Percentiles rank a stretch among this genome's conserved stretches.
These are phyloP conservation scores for Beta vulgaris DNA, from an alignment of 148 eudicot species.

Conservation along the genomic window DNA sequence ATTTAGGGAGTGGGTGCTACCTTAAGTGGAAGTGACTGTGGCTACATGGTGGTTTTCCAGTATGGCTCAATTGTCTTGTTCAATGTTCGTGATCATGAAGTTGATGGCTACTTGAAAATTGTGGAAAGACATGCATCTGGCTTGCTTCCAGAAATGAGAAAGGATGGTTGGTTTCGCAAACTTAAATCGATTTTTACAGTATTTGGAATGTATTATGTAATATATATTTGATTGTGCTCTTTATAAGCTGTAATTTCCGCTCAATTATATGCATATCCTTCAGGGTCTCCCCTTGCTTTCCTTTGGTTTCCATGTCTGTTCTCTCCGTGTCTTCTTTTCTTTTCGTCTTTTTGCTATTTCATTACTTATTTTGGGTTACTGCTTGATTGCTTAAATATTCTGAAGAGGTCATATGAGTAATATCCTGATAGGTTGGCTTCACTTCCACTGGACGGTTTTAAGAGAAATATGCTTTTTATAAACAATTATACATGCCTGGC, in stretches of 20 bases:
- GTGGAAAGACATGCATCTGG: slow-evolving; percentile 78
- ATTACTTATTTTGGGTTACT: background rate
- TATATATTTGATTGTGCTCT: too few relatives aligned
- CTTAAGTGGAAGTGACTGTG: slow-evolving; percentile 67
- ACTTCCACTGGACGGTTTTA: background rate
- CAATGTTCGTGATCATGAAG: slow-evolving; percentile 76
- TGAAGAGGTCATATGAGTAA: background rate
- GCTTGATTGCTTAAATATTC: background rate
- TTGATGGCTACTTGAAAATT: slow-evolving; percentile 77
- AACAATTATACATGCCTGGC: background rate
- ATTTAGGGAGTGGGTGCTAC: slow-evolving; percentile 67
- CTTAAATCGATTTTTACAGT: background rate
- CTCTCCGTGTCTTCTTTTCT: background rate
- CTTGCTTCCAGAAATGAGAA: slow-evolving; percentile 86
- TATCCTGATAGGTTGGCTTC: background rate
- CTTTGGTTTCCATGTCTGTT: background rate
- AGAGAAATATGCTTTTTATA: background rate
- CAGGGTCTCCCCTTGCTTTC: background rate
- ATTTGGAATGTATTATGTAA: background rate
- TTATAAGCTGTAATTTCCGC: too few relatives aligned
- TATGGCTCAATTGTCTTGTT: slow-evolving; percentile 92
- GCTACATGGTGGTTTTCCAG: slow-evolving; percentile 86
- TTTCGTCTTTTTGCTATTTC: too few relatives aligned
- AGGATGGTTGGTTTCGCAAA: slow-evolving; percentile 64
- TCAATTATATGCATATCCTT: background rate